These are phyloP conservation scores for Nectriaceae sp. DNA, from an alignment of 2,329 filamentous ascomycete species.

Conservation along the genomic window DNA sequence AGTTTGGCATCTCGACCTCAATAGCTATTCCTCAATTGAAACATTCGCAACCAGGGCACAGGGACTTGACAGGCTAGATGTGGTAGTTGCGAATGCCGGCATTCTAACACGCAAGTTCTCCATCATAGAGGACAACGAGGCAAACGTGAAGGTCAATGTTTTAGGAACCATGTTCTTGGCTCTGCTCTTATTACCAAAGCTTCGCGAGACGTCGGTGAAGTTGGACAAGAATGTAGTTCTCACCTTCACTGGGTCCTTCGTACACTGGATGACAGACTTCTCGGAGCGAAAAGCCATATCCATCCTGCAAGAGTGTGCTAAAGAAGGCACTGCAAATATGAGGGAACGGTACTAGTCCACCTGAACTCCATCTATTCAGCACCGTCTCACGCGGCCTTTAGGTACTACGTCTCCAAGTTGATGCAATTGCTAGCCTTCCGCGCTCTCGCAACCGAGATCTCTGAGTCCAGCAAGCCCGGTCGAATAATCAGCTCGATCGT, in stretches of 20 bases:
- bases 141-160: slow-evolving; percentile 46
- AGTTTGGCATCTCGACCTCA: slow-evolving; percentile 47
- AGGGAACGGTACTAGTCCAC: background rate
- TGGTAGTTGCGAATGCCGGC: slow-evolving; percentile 42
- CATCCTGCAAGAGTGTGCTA: background rate
- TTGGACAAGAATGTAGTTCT: slow-evolving; percentile 36
- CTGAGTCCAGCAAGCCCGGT: slow-evolving; percentile 2
- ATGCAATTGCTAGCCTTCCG: slow-evolving; percentile 23
- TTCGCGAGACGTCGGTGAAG: slow-evolving; percentile 11
- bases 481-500: background rate
- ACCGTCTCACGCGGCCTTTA: background rate
- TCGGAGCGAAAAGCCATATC: background rate
- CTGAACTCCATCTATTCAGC: background rate
- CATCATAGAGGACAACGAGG: slow-evolving; percentile 41
- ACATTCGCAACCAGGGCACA: slow-evolving; percentile 35
- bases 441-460: slow-evolving; percentile 26
- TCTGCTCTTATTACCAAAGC: slow-evolving; percentile 34
- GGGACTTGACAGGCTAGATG: slow-evolving; percentile 41
- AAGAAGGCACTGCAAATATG: background rate
- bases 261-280: background rate
- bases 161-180: slow-evolving; percentile 46
- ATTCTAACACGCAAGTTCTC: slow-evolving; percentile 11
- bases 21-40: slow-evolving; percentile 34
- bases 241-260: slow-evolving; percentile 26
- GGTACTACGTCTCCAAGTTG: slow-evolving; percentile 20